phyloP scores from a whole-genome alignment of 2,329 filamentous ascomycete species.

The Exophiala sp. region DNA sequence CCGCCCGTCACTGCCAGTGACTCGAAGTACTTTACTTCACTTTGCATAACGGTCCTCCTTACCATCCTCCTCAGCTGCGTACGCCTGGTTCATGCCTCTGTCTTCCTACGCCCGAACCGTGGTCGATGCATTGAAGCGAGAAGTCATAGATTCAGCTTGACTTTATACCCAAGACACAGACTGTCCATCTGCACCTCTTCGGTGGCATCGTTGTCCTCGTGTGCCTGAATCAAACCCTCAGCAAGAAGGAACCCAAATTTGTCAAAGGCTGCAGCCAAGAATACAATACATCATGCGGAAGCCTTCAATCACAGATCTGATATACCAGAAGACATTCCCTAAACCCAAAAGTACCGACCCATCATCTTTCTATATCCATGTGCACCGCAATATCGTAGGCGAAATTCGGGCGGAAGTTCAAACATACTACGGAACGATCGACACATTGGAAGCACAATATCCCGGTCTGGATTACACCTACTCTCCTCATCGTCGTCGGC shows the following conservation, averaged over 20 bases:
- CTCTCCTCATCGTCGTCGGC: conserved; percentile 55
- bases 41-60: not conserved
- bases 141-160: not conserved
- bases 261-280: not conserved
- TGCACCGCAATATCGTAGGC: conserved; percentile 56
- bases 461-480: conserved; percentile 61
- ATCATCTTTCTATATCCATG: conserved; percentile 52
- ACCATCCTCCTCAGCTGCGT: not conserved
- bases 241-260: not conserved
- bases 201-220: not conserved
- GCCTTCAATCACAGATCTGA: conserved; percentile 52
- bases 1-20: not conserved
- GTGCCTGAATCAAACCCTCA: not conserved
- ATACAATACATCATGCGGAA: conserved; percentile 50
- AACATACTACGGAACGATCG: conserved; percentile 58
- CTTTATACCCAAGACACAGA: not conserved
- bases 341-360: conserved; percentile 53
- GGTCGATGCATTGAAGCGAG: not conserved
- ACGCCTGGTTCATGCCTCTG: not conserved
- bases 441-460: conserved; percentile 61
- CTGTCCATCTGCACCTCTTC: not conserved
- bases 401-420: conserved; percentile 60
- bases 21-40: not conserved
- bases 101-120: not conserved
- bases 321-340: conserved; percentile 56